A percentile compares a stretch with the other conserved stretches of the same genome.
Evolutionary conservation across 805 yeast genomes (phyloP).

Genomic region (Ogataea haglerorum): DNA sequence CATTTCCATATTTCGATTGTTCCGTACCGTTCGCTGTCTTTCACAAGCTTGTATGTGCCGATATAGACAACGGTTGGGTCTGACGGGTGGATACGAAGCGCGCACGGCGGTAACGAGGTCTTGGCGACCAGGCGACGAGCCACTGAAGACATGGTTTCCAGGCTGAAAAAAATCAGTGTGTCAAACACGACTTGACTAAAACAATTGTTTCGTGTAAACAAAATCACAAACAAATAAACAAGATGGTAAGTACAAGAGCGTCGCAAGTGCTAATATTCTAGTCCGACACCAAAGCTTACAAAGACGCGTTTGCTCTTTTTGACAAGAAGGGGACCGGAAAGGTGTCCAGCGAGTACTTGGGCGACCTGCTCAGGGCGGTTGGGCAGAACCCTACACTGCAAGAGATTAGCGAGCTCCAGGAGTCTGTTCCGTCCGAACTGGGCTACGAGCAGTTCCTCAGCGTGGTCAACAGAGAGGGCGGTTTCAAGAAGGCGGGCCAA

Average conservation of each 20-base stretch:
- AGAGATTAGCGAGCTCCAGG: conserved; percentile 65
- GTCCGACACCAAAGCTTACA: conserved; percentile 43
- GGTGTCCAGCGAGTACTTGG: conserved; percentile 79
- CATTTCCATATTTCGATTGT: conserved; percentile 43
- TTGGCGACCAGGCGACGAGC: conserved; percentile 22
- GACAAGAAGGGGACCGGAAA: conserved; percentile 95
- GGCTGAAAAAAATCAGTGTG: background rate
- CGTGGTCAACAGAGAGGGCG: conserved; percentile 81
- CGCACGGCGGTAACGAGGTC: conserved; percentile 79
- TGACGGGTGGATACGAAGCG: conserved; percentile 56
- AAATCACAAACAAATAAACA: conserved; percentile 7
- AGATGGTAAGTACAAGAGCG: conserved; percentile 4
- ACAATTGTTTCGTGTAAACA: conserved; percentile 8
- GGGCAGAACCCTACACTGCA: conserved; percentile 98
- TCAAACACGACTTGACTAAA: conserved; percentile 1
- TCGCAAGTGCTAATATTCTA: background rate
- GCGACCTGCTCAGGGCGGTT: conserved; percentile 92
- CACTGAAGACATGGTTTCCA: background rate
- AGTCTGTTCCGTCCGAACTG: conserved; percentile 38
- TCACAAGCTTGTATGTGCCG: conserved; percentile 80
- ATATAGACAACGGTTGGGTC: conserved; percentile 49
- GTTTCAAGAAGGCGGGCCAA: conserved; percentile 82
- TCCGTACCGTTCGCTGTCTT: conserved; percentile 62
- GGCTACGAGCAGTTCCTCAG: conserved; percentile 75
- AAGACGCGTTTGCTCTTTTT: conserved; percentile 94